Conservation (phyloP, 805 yeast genomes). For the Wickerhamiella sorbophila region DNA sequence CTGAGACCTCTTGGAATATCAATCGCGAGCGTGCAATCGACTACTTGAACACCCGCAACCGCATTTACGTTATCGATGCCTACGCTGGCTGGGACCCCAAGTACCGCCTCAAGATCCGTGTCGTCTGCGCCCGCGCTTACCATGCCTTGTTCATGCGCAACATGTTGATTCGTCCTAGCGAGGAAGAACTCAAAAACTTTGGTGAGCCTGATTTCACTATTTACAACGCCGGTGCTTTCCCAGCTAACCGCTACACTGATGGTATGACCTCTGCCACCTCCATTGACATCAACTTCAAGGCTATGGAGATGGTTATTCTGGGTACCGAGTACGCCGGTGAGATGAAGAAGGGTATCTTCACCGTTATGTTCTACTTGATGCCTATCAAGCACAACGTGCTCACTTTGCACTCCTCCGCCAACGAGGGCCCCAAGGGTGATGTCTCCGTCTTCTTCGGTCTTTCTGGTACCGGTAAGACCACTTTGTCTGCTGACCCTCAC, state of each 20-base stretch:
- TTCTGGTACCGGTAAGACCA: constrained; percentile 97
- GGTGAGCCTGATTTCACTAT: constrained; percentile 98
- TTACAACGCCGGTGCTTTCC: constrained; percentile 98
- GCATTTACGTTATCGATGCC: constrained; percentile 89
- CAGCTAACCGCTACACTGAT: constrained; percentile 88
- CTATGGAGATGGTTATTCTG: constrained; percentile 95
- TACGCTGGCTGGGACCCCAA: constrained; percentile 99
- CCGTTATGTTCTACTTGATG: constrained; percentile 98
- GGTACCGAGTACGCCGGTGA: constrained; percentile 99
- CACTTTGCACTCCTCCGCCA: constrained; percentile 89
- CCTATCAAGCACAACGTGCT: constrained; percentile 83
- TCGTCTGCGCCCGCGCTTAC: constrained; percentile 96
- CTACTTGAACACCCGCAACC: constrained; percentile 88
- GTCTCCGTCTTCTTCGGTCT: constrained; percentile 93
- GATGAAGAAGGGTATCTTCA: constrained; percentile 98
- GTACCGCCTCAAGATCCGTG: constrained; percentile 88
- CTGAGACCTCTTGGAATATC: constrained; percentile 87
- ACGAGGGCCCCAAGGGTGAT: constrained; percentile 77
- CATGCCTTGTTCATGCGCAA: constrained; percentile 97
- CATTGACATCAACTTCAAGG: constrained; percentile 90
- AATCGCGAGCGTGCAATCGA: constrained; percentile 94
- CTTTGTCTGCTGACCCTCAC: constrained; percentile 90
- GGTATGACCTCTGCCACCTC: constrained; percentile 97
- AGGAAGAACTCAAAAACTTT: constrained; percentile 71
- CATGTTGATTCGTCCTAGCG: constrained; percentile 91